Percentiles rank a stretch among this genome's conserved stretches.
These are phyloP conservation scores for Botrytis tulipae DNA, from an alignment of 2,329 filamentous ascomycete species.

Conservation along the genomic window DNA sequence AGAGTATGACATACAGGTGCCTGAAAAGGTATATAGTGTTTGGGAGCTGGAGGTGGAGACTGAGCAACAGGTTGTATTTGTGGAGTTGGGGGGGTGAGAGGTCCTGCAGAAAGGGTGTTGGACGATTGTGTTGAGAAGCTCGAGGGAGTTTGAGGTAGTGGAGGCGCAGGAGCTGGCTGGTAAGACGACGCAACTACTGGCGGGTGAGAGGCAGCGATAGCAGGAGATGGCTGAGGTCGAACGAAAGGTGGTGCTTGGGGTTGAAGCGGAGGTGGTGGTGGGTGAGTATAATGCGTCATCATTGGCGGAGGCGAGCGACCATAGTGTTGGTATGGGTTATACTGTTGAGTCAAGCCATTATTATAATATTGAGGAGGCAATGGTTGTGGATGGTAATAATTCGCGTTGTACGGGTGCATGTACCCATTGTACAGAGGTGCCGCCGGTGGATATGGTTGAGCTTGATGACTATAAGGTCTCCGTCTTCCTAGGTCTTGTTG, in stretches of 20 bases:
- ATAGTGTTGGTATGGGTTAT: constrained; percentile 46
- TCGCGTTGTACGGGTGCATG: constrained; percentile 49
- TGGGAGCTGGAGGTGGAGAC: constrained; percentile 31
- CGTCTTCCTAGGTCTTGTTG: constrained; percentile 38
- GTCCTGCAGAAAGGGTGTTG: constrained; percentile 30
- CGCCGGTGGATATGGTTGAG: constrained; percentile 44
- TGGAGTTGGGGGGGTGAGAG: constrained; percentile 50
- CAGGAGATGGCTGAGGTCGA: constrained; percentile 52
- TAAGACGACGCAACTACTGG: constrained; percentile 42
- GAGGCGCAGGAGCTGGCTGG: constrained; percentile 48
- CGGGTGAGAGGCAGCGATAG: constrained; percentile 55
- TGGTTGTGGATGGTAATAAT: constrained; percentile 53
- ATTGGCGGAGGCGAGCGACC: constrained; percentile 48
- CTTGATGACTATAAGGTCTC: constrained; percentile 39
- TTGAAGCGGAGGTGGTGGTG: constrained; percentile 39
- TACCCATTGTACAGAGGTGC: constrained; percentile 51
- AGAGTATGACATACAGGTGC: constrained; percentile 48
- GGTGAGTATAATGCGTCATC: constrained; percentile 54
- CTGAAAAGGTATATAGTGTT: constrained; percentile 42
- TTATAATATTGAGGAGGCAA: constrained; percentile 59
- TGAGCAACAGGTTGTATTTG: constrained; percentile 35
- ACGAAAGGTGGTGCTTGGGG: constrained; percentile 42
- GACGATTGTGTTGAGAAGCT: constrained; percentile 37
- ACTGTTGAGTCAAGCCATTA: constrained; percentile 48
- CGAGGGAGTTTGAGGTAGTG: constrained; percentile 42